phyloP scores from a whole-genome alignment of 2,329 filamentous ascomycete species.

The Pseudodiploospora longispora region DNA sequence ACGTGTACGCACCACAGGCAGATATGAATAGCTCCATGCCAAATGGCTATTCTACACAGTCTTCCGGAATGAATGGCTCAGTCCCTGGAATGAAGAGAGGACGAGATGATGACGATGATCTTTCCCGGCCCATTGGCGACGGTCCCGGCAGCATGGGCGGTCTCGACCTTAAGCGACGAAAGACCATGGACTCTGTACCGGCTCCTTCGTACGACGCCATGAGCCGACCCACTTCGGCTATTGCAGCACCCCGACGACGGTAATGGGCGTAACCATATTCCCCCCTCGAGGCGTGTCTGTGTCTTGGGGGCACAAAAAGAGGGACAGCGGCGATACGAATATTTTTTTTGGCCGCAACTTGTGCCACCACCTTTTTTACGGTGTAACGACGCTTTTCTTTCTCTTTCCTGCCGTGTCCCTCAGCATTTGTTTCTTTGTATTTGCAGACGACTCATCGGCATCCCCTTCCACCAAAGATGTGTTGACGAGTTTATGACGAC shows the following conservation, averaged over 20 bases:
- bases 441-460: slow-evolving; percentile 21
- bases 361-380: slow-evolving; percentile 6
- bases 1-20: slow-evolving; percentile 61
- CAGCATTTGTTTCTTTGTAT: slow-evolving; percentile 18
- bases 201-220: slow-evolving; percentile 42
- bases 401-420: slow-evolving; percentile 9
- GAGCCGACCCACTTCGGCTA: slow-evolving; percentile 37
- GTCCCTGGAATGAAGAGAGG: slow-evolving; percentile 35
- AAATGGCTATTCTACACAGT: slow-evolving; percentile 56
- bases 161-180: slow-evolving; percentile 67
- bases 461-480: slow-evolving; percentile 19
- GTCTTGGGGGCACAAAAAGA: slow-evolving; percentile 3
- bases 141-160: slow-evolving; percentile 29
- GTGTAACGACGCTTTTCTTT: slow-evolving; percentile 6
- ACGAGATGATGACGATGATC: slow-evolving; percentile 51
- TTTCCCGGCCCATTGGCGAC: slow-evolving; percentile 53
- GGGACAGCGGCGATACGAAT: slow-evolving; percentile 9
- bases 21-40: slow-evolving; percentile 49
- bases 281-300: slow-evolving; percentile 8
- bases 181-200: slow-evolving; percentile 56
- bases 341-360: slow-evolving; percentile 8
- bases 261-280: slow-evolving; percentile 15
- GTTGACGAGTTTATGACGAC: slow-evolving; percentile 29
- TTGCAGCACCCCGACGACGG: slow-evolving; percentile 33
- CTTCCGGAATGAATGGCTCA: slow-evolving; percentile 58